Base-by-base conservation (phyloP, 1,284 basidiomycete species). In the Puccinia polysora region DNA sequence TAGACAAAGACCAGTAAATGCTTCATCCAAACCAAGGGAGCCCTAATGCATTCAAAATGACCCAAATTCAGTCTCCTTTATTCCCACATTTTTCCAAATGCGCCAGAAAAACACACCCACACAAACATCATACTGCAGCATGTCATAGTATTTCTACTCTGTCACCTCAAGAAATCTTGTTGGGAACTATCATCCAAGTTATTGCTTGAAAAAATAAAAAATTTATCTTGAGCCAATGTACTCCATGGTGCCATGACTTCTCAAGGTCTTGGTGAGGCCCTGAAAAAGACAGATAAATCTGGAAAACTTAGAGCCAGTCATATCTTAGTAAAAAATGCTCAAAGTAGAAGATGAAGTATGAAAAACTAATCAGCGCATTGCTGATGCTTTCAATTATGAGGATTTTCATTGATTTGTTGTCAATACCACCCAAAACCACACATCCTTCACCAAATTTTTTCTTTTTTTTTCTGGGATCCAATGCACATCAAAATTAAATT, bases 241-340 rank as follows among this genome's bases (percentile, higher is more conserved):
- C 75, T 78, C 30, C 60, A 63, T 28, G 38, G 40, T 5, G 43
- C 38, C 10, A 25, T 47, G 20, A 28, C 60, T 23, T 28, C n/a
- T n/a, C 36, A 40, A n/a, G 72, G 75, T 34, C 68, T 53, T 49
- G 75, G 76, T 15, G 75, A 73, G 28, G 74, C 56, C 10, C 15
- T 34, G 25, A 20, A 40, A 49, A n/a, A n/a, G n/a, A n/a, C n/a
- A n/a, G 45, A 69, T n/a, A 18, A 6, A 20, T 18, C 23, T n/a
- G 49, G 23, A 6, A 58, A 67, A 59, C 32, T 97, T 34, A 86
- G 92, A 71, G 95, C 94, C 12, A 94, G 91, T 79, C 95, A 99
- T 82, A 83, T 99, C 75, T 83, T 99, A 69, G 88, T 97, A 76
- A 99, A 99, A 82, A 94, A 97, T 81, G 82, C 82, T 32, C 90